phyloP scores from a whole-genome alignment of 352 stramenopile species.

The Phytopythium boreale region DNA sequence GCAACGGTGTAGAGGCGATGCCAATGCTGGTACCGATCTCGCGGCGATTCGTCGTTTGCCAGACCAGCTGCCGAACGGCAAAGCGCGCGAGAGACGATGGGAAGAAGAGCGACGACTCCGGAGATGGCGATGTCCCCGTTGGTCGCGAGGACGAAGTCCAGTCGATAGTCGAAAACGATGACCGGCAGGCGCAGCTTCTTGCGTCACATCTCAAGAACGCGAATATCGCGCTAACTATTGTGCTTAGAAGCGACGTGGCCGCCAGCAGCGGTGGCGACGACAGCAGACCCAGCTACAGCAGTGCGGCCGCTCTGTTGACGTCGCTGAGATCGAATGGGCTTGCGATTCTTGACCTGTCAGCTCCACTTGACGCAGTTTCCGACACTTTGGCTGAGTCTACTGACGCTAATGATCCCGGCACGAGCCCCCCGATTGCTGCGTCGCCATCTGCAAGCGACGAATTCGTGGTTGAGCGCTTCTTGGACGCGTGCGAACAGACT shows the following conservation, averaged over 20 bases:
- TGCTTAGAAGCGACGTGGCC: neutral
- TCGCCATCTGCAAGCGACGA: conserved; percentile 21
- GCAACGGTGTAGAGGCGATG: too few species aligned
- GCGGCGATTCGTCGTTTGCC: neutral
- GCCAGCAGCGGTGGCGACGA: neutral
- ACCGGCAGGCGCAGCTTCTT: neutral
- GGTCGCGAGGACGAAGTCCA: neutral
- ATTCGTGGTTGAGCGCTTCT: conserved; percentile 76
- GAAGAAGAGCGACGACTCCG: neutral
- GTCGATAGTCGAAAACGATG: neutral
- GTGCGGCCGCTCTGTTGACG: neutral
- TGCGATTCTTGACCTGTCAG: conserved; percentile 17
- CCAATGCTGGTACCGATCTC: neutral
- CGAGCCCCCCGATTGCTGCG: neutral
- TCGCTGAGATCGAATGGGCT: conserved; percentile 8
- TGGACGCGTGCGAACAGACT: conserved; percentile 86
- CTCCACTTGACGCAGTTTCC: neutral
- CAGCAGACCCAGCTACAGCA: neutral
- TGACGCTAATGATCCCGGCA: neutral
- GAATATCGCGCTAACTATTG: neutral
- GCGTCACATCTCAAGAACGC: neutral
- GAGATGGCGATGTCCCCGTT: neutral
- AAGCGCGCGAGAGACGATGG: neutral
- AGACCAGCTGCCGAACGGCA: neutral
- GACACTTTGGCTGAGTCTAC: neutral